Evolutionary conservation across 495 filamentous ascomycete genomes (phyloP).

Genomic region (Friedmanniomyces simplex): DNA sequence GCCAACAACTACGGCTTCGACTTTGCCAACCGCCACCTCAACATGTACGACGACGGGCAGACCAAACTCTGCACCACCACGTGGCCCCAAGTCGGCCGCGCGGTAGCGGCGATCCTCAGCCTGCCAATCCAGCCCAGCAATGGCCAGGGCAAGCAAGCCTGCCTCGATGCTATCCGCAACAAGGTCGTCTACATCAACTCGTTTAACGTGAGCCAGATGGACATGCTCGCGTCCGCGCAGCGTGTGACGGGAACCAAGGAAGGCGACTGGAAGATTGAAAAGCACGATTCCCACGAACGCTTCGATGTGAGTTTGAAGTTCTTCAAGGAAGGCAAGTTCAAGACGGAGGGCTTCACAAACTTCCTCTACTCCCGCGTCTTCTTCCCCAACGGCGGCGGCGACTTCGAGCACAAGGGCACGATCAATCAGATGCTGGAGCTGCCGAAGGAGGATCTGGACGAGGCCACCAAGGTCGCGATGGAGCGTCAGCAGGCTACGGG

Average conservation of each 20-base stretch:
- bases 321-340: no score
- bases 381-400: no score
- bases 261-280: conserved; percentile 45
- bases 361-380: no score
- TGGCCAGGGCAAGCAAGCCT: conserved; percentile 21
- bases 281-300: conserved; percentile 35
- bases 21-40: conserved; percentile 35
- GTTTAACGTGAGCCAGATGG: conserved; percentile 38
- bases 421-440: no score
- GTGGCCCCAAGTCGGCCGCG: conserved; percentile 36
- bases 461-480: conserved; percentile 34
- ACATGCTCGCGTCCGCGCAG: conserved; percentile 38
- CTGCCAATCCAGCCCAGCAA: conserved; percentile 31
- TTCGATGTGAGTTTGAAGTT: conserved; percentile 33
- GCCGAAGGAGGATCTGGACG: conserved; percentile 50
- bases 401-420: no score
- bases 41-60: conserved; percentile 11
- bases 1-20: conserved; percentile 38
- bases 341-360: no score
- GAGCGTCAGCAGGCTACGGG: not conserved
- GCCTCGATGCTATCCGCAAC: not conserved
- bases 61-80: conserved; percentile 29
- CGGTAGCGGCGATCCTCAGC: conserved; percentile 27
- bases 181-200: conserved; percentile 30
- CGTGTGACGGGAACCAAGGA: conserved; percentile 43